phyloP scores from a whole-genome alignment of 2,329 filamentous ascomycete genomes.

The Colletotrichum liriopes region DNA sequence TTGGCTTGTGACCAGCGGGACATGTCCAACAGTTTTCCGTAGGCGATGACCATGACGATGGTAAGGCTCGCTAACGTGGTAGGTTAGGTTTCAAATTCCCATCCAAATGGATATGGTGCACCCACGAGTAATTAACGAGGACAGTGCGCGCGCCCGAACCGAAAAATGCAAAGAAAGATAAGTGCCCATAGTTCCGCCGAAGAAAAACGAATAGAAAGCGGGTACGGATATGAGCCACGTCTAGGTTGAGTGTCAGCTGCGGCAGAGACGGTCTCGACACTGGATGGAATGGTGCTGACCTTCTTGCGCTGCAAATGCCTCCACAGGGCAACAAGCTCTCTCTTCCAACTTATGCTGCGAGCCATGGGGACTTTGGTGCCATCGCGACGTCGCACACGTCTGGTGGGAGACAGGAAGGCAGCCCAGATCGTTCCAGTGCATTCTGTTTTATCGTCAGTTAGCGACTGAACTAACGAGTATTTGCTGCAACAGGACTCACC shows the following conservation, averaged over 20 bases:
- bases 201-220: constrained; percentile 55
- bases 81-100: not conserved
- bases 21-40: constrained; percentile 22
- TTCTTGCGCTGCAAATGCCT: constrained; percentile 43
- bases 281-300: constrained; percentile 18
- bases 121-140: constrained; percentile 44
- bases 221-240: constrained; percentile 47
- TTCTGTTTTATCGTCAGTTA: constrained; percentile 30
- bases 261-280: no score
- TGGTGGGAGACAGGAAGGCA: constrained; percentile 48
- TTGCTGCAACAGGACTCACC: constrained; percentile 18
- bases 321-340: constrained; percentile 47
- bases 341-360: constrained; percentile 44
- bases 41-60: constrained; percentile 25
- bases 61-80: not conserved
- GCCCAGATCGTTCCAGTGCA: constrained; percentile 49
- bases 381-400: constrained; percentile 49
- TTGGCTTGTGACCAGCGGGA: constrained; percentile 24
- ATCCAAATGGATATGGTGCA: not conserved
- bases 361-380: constrained; percentile 47
- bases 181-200: constrained; percentile 51
- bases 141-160: constrained; percentile 47
- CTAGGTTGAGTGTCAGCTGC: constrained; percentile 35
- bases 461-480: not conserved
- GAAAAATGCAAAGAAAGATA: constrained; percentile 48